These are phyloP conservation scores for Fistulinella cinereoalba DNA, from an alignment of 1,284 basidiomycete genomes.

Conservation along the genomic window DNA sequence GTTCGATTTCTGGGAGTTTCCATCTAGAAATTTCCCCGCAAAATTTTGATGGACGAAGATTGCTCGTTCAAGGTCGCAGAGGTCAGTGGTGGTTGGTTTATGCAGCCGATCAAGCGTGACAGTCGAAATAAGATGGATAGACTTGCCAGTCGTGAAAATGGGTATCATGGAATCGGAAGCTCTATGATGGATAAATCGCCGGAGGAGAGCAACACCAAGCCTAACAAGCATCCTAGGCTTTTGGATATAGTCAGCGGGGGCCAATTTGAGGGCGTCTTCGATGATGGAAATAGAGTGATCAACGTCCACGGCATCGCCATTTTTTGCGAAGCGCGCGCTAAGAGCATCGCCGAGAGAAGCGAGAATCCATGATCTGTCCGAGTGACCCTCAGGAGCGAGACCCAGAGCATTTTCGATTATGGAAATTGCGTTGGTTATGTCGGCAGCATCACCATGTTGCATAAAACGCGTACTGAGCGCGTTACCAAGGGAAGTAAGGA, in stretches of 20 bases:
- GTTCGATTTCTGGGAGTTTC: neutral
- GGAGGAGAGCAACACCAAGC: no score
- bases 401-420: no score
- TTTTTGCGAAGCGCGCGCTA: neutral
- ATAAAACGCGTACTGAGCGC: no score
- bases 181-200: no score
- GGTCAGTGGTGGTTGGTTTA: neutral
- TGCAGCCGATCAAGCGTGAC: neutral
- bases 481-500: no score
- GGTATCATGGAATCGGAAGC: no score
- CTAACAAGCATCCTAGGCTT: neutral
- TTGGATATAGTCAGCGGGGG: neutral
- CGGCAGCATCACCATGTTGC: no score
- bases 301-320: neutral
- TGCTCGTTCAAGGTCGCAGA: neutral
- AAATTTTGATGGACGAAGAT: neutral
- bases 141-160: neutral
- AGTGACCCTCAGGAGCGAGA: no score
- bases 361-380: neutral
- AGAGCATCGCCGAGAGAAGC: neutral
- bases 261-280: neutral
- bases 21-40: neutral
- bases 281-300: neutral
- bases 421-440: no score
- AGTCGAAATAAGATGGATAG: neutral